Conservation (phyloP, 2,329 filamentous ascomycete species). For the Emergomyces africanus region DNA sequence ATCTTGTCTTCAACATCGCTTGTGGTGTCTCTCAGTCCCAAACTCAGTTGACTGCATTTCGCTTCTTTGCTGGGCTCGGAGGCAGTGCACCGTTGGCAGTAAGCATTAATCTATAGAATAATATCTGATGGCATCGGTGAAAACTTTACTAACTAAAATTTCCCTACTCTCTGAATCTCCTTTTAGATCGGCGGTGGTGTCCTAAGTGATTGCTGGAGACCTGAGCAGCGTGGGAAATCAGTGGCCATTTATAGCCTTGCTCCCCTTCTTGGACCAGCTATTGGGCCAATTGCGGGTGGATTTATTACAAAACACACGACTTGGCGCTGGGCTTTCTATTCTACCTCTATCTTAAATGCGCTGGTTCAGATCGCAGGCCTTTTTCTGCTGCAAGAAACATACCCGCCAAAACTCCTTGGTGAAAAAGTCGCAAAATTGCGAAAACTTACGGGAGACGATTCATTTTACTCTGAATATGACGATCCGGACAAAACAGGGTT, state of each 20-base stretch:
- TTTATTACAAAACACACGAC: conserved; percentile 50
- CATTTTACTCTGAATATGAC: conserved; percentile 8
- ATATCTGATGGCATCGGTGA: not conserved
- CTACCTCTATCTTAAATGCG: conserved; percentile 49
- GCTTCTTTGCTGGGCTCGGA: conserved; percentile 45
- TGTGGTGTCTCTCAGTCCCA: conserved; percentile 44
- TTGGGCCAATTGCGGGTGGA: conserved; percentile 53
- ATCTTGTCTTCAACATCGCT: conserved; percentile 45
- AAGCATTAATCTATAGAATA: conserved; percentile 10
- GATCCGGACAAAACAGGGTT: conserved; percentile 21
- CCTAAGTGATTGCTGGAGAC: conserved; percentile 43
- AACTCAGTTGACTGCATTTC: conserved; percentile 43
- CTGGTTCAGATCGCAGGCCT: conserved; percentile 49
- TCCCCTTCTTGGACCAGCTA: conserved; percentile 50
- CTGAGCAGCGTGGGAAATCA: conserved; percentile 50
- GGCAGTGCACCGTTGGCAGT: conserved; percentile 43
- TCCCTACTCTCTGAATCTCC: not conserved
- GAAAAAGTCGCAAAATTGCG: conserved; percentile 41
- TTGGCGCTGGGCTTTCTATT: conserved; percentile 63
- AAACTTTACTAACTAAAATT: not conserved
- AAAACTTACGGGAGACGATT: conserved; percentile 18
- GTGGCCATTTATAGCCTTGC: conserved; percentile 50
- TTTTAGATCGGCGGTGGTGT: conserved; percentile 35
- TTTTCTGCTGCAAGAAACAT: conserved; percentile 52
- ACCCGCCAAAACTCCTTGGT: conserved; percentile 49